Percentiles rank a stretch among this genome's conserved stretches.
These are phyloP conservation scores for Neurospora tetraspora DNA, from an alignment of 495 filamentous ascomycete species.

Conservation along the genomic window DNA sequence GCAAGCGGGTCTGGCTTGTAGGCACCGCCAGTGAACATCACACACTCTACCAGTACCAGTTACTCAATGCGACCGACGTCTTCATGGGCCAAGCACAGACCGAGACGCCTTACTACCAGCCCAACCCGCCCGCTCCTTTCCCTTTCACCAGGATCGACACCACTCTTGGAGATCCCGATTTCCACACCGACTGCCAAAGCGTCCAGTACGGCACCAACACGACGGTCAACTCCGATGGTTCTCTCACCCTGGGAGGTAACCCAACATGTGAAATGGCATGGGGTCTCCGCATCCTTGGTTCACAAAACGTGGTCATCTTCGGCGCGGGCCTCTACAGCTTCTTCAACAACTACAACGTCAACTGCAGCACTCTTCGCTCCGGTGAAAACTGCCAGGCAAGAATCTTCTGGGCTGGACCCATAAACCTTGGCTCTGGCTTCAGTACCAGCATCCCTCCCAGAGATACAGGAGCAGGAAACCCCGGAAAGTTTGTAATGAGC, in stretches of 20 bases:
- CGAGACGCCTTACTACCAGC: constrained; percentile 85
- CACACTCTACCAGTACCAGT: constrained; percentile 75
- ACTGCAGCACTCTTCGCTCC: constrained; percentile 48
- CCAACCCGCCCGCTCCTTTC: constrained; percentile 61
- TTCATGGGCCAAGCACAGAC: constrained; percentile 81
- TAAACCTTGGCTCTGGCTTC: background rate
- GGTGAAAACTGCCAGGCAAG: constrained; percentile 75
- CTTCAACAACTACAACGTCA: constrained; percentile 76
- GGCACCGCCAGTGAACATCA: constrained; percentile 78
- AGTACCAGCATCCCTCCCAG: background rate
- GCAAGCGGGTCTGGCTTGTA: constrained; percentile 50
- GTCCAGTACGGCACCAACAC: constrained; percentile 41
- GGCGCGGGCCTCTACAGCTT: constrained; percentile 76
- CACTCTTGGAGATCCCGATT: constrained; percentile 63
- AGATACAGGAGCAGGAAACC: no score
- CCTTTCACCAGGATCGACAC: constrained; percentile 54
- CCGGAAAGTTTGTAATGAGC: background rate
- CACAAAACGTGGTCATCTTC: constrained; percentile 54
- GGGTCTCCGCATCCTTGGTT: constrained; percentile 67
- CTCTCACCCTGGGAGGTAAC: constrained; percentile 15
- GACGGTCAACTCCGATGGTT: constrained; percentile 25
- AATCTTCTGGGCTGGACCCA: constrained; percentile 36
- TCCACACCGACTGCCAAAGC: constrained; percentile 32
- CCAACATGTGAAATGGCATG: constrained; percentile 47
- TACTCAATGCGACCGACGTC: constrained; percentile 65